These are phyloP conservation scores for Fusarium nelsonii DNA, from an alignment of 2,329 filamentous ascomycete genomes.

Conservation along the genomic window DNA sequence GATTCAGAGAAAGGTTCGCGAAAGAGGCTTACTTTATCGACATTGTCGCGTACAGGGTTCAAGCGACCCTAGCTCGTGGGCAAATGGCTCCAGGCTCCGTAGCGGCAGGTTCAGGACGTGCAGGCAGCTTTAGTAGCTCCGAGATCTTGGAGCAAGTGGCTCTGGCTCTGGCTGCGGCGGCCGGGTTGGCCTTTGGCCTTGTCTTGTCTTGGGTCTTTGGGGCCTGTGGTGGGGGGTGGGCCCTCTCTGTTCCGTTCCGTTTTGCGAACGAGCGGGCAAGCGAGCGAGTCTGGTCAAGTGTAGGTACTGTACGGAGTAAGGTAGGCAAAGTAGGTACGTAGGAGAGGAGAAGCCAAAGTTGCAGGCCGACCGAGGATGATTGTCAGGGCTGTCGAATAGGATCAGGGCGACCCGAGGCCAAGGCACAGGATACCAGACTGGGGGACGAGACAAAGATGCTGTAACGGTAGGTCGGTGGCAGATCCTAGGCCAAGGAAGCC, in stretches of 20 bases:
- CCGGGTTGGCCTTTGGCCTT: slow-evolving; percentile 43
- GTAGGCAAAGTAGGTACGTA: not conserved
- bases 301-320: slow-evolving; percentile 6
- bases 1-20: slow-evolving; percentile 45
- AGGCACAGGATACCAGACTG: slow-evolving; percentile 31
- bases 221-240: slow-evolving; percentile 47
- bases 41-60: slow-evolving; percentile 59
- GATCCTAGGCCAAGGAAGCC: slow-evolving; percentile 16
- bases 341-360: slow-evolving; percentile 13
- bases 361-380: slow-evolving; percentile 15
- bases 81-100: slow-evolving; percentile 50
- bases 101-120: slow-evolving; percentile 49
- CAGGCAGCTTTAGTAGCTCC: slow-evolving; percentile 50
- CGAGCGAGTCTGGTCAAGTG: slow-evolving; percentile 27
- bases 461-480: slow-evolving; percentile 1
- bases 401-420: slow-evolving; percentile 30
- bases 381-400: slow-evolving; percentile 31
- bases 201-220: slow-evolving; percentile 39
- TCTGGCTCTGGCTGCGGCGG: slow-evolving; percentile 35
- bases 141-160: slow-evolving; percentile 50
- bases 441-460: slow-evolving; percentile 25
- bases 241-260: slow-evolving; percentile 44
- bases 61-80: slow-evolving; percentile 52
- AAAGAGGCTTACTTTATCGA: slow-evolving; percentile 66
- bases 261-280: slow-evolving; percentile 17